Evolutionary conservation across 2,329 filamentous ascomycete species (phyloP), one percentile per base, ranked within the genome.

Genomic region (Ophiognomonia clavigignenti-juglandacearum): DNA sequence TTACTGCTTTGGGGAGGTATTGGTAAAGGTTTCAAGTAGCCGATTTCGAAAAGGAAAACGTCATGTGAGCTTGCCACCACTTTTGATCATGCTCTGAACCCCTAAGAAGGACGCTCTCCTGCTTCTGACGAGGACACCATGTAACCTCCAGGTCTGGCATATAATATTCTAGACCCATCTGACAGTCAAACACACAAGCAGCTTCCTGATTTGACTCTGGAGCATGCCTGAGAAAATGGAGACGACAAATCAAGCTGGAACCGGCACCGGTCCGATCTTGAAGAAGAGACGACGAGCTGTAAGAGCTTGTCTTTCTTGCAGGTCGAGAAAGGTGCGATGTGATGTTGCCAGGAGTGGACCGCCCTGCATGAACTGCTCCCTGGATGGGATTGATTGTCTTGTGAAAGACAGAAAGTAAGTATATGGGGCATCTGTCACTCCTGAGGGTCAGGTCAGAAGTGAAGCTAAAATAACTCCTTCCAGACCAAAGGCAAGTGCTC

Each of bases 271-370:
- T n/a, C n/a, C n/a, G n/a, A n/a, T n/a, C n/a, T n/a, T 22, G 13
- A 16, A 19, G 10, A 42, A 42, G 29, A 22, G 39, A 31, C 39
- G 39, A 2, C 39, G 43, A 14, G 43, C 43, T 22, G 34, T 35
- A 4, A 45, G 29, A 23, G 39, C 39, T 6, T 42, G 39, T 24
- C 39, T 42, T 14, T 35, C 40, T 14, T 35, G 40, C 23, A 20
- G 29, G 14, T 19, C n/a, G 20, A 43, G 40, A 26, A 43, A 43
- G 40, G 40, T 43, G 6, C 40, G 40, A 4, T 43, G 40, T 32
- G 40, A 43, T 16, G 40, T 43, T n/a, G 34, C 40, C 8, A 43
- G 40, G 31, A 43, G 40, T 35, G 40, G 40, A 11, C 40, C 40
- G n/a, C 40, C 40, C 18, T 43, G 40, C 19, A 35, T 43, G 40